Evolutionary conservation across 1,284 basidiomycete genomes (phyloP), one percentile per base, ranked within the genome.

Genomic region (Pseudozyma hubeiensis): DNA sequence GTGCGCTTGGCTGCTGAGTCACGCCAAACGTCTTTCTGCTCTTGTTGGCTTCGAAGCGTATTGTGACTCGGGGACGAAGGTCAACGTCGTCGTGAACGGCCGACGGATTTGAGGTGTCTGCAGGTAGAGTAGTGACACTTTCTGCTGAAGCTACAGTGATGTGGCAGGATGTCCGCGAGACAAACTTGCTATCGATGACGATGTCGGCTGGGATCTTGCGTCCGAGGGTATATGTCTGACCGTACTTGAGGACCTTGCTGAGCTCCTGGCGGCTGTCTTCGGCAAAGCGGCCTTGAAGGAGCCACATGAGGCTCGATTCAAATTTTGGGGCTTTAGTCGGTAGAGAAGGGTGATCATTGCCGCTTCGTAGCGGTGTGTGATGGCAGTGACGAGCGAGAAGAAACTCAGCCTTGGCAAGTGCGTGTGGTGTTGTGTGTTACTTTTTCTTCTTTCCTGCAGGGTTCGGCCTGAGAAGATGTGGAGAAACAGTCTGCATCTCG

Each of bases 131-230:
- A 14, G 61, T 47, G 17, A 66, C 43, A 7, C 53, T 39, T 34
- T 69, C 61, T 9, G 51, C 53, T 43, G 58, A 53, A 2, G 49
- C 76, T 19, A 78, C 59, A 5, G 54, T 52, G 51, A 80, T 58
- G 50, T 63, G 62, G 31, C 68, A 74, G 8, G 70, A 72, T 7
- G 51, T 55, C 8, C 73, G 67, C 6, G 66, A 71, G 45, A 80
- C 74, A 14, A 70, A 75, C 58, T 80, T 80, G 68, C 70, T 73
- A 14, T 69, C 67, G 39, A 80, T 54, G 63, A 80, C 61, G 24
- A 80, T 70, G 58, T 78, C 72, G 30, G 78, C 78, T 19, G 78
- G 78, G 34, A 66, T 68, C 59, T 78, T 80, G 52, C 78, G 67
- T 16, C 78, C 78, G 46, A 80, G 52, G 40, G 53, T 60, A 51